Evolutionary conservation across 129 eudicot species (phyloP).

Genomic region (Artemisia argyi): DNA sequence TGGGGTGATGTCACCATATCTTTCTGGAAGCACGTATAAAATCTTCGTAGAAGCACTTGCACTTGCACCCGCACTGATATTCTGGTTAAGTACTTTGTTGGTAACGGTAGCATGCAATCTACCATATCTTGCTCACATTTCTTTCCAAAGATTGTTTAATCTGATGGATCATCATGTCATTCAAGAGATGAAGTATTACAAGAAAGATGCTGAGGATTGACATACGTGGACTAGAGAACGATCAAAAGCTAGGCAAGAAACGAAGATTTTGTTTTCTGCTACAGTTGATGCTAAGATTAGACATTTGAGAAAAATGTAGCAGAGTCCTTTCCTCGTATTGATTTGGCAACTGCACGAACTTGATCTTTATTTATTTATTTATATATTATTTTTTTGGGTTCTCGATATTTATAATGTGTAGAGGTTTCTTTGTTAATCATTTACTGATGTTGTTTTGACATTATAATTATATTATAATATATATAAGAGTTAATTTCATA

Average conservation of each 20-base stretch:
- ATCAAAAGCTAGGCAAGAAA: slow-evolving; percentile 73
- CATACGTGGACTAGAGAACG: slow-evolving; percentile 77
- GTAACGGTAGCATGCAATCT: slow-evolving; percentile 76
- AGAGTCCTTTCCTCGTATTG: slow-evolving; percentile 39
- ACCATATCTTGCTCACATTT: slow-evolving; percentile 79
- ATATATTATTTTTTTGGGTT: not conserved
- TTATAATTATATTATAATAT: no score
- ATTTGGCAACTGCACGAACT: slow-evolving; percentile 23
- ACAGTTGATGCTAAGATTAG: slow-evolving; percentile 84
- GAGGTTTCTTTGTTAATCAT: slow-evolving; percentile 7
- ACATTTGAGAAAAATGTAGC: slow-evolving; percentile 55
- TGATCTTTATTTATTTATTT: not conserved
- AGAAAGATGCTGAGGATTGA: slow-evolving; percentile 70
- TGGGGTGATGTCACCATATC: slow-evolving; percentile 48
- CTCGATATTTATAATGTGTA: slow-evolving; percentile 35
- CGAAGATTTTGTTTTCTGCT: slow-evolving; percentile 81
- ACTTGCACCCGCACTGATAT: slow-evolving; percentile 83
- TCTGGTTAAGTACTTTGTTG: slow-evolving; percentile 68
- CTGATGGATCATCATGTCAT: slow-evolving; percentile 96
- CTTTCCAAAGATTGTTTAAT: slow-evolving; percentile 76
- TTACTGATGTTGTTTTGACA: slow-evolving; percentile 1
- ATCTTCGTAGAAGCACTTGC: slow-evolving; percentile 73
- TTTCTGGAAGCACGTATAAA: slow-evolving; percentile 49
- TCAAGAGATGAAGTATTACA: slow-evolving; percentile 90
- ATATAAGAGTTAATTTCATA: no score